Percentiles rank a stretch among this genome's conserved stretches.
Conservation (phyloP, 2,329 filamentous ascomycete genomes). For the Alternaria sp. region DNA sequence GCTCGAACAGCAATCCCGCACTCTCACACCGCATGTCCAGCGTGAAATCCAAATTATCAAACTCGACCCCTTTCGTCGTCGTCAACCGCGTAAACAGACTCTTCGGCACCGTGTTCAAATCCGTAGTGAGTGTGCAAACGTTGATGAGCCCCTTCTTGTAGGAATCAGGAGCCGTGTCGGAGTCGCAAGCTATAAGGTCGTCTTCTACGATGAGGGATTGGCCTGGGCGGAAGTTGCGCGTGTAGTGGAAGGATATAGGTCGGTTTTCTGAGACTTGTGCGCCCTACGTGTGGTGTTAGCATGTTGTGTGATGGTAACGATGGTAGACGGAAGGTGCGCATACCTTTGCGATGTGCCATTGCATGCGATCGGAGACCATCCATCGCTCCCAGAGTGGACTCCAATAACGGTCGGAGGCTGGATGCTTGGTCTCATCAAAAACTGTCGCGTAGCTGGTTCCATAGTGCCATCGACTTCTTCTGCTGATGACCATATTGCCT, state of each 20-base stretch:
- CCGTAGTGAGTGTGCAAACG: conserved; percentile 82
- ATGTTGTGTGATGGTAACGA: background rate
- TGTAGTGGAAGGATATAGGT: conserved; percentile 85
- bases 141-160: conserved; percentile 65
- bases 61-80: conserved; percentile 80
- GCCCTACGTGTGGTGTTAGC: conserved; percentile 59
- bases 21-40: conserved; percentile 85
- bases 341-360: conserved; percentile 84
- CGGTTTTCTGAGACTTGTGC: conserved; percentile 76
- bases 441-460: conserved; percentile 83
- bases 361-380: conserved; percentile 86
- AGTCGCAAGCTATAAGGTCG: conserved; percentile 78
- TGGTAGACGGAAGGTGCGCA: background rate
- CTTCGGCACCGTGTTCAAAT: conserved; percentile 77
- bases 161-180: conserved; percentile 68
- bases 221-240: conserved; percentile 80
- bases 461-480: conserved; percentile 78
- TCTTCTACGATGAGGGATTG: conserved; percentile 81
- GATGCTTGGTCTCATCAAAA: conserved; percentile 78
- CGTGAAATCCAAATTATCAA: conserved; percentile 82
- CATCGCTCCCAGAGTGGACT: conserved; percentile 80
- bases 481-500: conserved; percentile 79
- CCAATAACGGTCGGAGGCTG: conserved; percentile 78
- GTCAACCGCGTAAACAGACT: conserved; percentile 77
- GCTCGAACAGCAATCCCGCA: conserved; percentile 77